These are phyloP conservation scores for Sporisorium exsertum DNA, from an alignment of 1,284 basidiomycete genomes.

Conservation along the genomic window DNA sequence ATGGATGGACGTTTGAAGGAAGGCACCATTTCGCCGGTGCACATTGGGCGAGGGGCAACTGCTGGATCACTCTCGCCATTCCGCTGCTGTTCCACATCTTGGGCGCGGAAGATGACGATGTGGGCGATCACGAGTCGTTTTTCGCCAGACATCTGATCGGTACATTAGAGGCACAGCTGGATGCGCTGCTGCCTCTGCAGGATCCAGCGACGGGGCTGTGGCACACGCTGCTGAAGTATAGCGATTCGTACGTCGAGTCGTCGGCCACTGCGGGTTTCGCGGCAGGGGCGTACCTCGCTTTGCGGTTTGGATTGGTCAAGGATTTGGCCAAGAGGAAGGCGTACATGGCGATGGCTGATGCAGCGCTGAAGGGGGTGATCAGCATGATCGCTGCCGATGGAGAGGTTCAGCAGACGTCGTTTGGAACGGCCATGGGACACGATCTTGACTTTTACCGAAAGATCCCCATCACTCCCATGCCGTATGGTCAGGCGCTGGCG, in stretches of 20 bases:
- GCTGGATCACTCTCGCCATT: conserved; percentile 77
- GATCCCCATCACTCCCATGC: conserved; percentile 77
- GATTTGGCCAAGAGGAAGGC: conserved; percentile 68
- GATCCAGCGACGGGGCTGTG: conserved; percentile 74
- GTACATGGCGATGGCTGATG: conserved; percentile 72
- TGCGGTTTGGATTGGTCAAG: conserved; percentile 73
- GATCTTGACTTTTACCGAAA: conserved; percentile 75
- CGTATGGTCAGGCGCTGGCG: conserved; percentile 77
- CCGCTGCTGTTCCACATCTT: conserved; percentile 76
- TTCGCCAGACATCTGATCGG: conserved; percentile 71
- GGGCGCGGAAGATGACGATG: conserved; percentile 11
- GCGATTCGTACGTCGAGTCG: conserved; percentile 75
- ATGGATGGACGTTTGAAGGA: conserved; percentile 74
- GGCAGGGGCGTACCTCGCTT: conserved; percentile 75
- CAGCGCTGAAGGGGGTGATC: conserved; percentile 74
- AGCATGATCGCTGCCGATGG: conserved; percentile 74
- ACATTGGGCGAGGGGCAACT: conserved; percentile 77
- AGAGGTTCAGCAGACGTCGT: conserved; percentile 73
- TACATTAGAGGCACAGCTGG: conserved; percentile 74
- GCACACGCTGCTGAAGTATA: conserved; percentile 77
- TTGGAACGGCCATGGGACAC: conserved; percentile 73
- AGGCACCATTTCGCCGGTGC: conserved; percentile 74
- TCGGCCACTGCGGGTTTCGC: conserved; percentile 77
- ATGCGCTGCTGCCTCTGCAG: conserved; percentile 74
- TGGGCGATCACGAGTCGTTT: conserved; percentile 13